These are phyloP conservation scores for Colletotrichum sp. DNA, from an alignment of 2,329 filamentous ascomycete genomes.

Conservation along the genomic window DNA sequence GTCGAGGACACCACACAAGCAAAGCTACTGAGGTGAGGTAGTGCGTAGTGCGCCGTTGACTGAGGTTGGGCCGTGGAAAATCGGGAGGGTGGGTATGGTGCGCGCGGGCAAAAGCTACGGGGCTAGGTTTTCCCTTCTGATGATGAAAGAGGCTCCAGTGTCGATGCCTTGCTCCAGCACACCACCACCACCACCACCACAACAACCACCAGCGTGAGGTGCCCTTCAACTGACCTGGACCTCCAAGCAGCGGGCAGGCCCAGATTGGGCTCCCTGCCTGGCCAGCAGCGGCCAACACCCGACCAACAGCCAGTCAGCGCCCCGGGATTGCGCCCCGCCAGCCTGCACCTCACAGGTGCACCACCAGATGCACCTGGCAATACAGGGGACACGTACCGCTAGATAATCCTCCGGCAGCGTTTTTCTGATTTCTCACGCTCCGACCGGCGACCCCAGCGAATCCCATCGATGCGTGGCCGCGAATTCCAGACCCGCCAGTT, in stretches of 20 bases:
- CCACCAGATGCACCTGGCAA: not conserved
- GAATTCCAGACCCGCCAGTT: not conserved
- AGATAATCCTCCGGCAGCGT: not conserved
- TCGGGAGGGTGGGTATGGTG: conserved; percentile 16
- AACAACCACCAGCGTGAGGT: not conserved
- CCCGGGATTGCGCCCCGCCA: not conserved
- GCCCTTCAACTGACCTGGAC: not conserved
- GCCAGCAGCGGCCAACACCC: not conserved
- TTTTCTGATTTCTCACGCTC: conserved; percentile 13
- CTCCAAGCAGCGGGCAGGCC: not conserved
- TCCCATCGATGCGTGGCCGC: not conserved
- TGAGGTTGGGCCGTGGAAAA: conserved; percentile 13
- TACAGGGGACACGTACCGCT: not conserved
- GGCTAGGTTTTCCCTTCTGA: conserved; percentile 14
- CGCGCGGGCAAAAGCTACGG: conserved; percentile 6
- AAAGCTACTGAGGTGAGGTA: not conserved
- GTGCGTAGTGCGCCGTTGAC: not conserved
- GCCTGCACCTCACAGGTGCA: not conserved
- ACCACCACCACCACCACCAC: not conserved
- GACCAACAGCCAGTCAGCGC: not conserved
- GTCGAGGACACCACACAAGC: not conserved
- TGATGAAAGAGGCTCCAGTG: conserved; percentile 24
- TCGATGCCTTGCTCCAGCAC: not conserved
- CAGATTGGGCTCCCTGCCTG: not conserved
- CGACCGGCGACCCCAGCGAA: not conserved